Evolutionary conservation across 495 filamentous ascomycete species (phyloP), one percentile per base, ranked within the genome.

Genomic region (Achaetomiella virescens): DNA sequence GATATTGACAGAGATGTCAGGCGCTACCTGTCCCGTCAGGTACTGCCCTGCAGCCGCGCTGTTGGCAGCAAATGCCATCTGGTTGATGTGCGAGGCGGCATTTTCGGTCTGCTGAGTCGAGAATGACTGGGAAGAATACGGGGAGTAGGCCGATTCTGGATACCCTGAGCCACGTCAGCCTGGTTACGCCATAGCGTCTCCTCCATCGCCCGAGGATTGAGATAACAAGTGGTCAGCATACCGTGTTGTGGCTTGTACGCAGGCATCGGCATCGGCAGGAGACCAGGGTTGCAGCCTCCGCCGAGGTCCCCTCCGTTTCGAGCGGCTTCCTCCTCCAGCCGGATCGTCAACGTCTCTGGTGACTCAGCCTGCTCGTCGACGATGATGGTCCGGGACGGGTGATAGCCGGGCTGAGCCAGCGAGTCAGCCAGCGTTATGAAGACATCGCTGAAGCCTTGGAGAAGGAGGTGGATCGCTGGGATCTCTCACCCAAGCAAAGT

Each of bases 41-140:
- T 75, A 82, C 69, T 73, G 82, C 54, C 74, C 61, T n/a, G 62
- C 72, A 58, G 74, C 75, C 44, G 68, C 72, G 58, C 53, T 74
- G 71, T 72, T 82, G 67, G 65, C 75, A 59, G 71, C 83, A 73
- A 77, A 82, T 37, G 74, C 72, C 65, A 80, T 71, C 61, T 74
- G 72, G 61, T 76, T 78, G 40, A 80, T 68, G 18, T 76, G 73
- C 22, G 75, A 66, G 25, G 73, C 71, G 49, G 73, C 75, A 69
- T 76, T 75, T 33, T 74, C 75, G 36, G 66, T 66, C 61, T 68
- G 69, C 37, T 71, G 76, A 18, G 66, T 52, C 37, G 66, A 62
- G 50, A 67, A 76, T 0, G 70, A 58, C 63, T 74, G 75, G 12
- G 71, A 54, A 9, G 72, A 61, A 49, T 77, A 77, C 48, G 62